Evolutionary conservation across 2,329 filamentous ascomycete genomes (phyloP).

Genomic region (Aspergillus costaricaensis): DNA sequence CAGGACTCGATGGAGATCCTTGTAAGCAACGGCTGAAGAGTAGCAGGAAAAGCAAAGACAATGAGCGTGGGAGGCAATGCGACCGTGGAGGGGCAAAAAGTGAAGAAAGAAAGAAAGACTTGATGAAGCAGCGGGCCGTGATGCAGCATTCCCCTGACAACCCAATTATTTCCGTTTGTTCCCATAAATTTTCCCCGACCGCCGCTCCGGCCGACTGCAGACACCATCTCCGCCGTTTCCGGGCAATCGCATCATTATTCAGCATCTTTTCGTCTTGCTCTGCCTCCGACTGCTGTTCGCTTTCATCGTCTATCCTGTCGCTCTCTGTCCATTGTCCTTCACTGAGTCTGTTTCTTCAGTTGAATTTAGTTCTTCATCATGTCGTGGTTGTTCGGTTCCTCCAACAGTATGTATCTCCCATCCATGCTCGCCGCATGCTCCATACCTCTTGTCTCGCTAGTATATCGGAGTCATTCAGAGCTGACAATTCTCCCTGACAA

Average conservation of each 20-base stretch:
- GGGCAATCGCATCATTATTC: constrained; percentile 22
- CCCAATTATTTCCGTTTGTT: neutral
- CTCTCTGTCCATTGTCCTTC: neutral
- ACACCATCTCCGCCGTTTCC: constrained; percentile 24
- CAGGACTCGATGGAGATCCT: neutral
- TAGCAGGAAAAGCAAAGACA: constrained; percentile 13
- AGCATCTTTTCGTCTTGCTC: constrained; percentile 15
- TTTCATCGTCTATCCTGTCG: constrained; percentile 6
- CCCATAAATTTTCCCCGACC: constrained; percentile 14
- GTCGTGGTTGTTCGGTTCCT: constrained; percentile 42
- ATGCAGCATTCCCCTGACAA: constrained; percentile 5
- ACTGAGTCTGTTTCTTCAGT: neutral
- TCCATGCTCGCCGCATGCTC: constrained; percentile 2
- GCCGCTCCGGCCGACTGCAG: constrained; percentile 21
- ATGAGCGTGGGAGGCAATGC: constrained; percentile 4
- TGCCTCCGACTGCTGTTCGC: neutral
- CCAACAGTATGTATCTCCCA: constrained; percentile 29
- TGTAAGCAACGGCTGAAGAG: constrained; percentile 8
- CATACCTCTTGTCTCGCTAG: neutral
- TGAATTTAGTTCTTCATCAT: constrained; percentile 21
- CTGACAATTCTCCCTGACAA: constrained; percentile 5
- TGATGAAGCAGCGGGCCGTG: too few species aligned
- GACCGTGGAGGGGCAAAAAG: neutral
- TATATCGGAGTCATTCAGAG: neutral
- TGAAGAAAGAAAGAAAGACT: neutral